Percentiles rank a stretch among this genome's conserved stretches.
Conservation (phyloP, 805 yeast species). For the Ogataea pilisensis region DNA sequence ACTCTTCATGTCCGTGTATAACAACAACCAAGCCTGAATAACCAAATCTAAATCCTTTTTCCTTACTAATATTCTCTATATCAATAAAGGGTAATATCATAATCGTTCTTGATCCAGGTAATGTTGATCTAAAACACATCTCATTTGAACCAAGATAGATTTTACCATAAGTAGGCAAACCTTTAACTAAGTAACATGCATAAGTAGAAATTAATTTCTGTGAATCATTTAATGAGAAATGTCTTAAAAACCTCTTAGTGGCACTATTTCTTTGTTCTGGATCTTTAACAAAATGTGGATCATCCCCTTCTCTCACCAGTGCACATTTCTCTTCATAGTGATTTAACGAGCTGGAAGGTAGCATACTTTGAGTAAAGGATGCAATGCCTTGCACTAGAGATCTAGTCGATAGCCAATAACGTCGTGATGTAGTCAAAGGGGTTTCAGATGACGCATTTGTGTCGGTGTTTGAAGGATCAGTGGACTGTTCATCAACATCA, state of each 20-base stretch:
- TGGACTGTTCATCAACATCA: background rate
- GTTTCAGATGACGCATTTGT: background rate
- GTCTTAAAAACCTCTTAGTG: constrained; percentile 54
- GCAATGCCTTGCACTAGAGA: constrained; percentile 28
- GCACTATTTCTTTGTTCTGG: constrained; percentile 42
- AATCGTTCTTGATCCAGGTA: constrained; percentile 72
- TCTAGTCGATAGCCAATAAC: constrained; percentile 16
- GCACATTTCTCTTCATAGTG: constrained; percentile 50
- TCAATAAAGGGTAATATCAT: constrained; percentile 80
- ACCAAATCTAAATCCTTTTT: constrained; percentile 64
- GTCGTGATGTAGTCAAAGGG: background rate
- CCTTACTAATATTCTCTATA: constrained; percentile 64
- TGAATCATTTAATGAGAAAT: constrained; percentile 57
- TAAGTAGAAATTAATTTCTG: constrained; percentile 63
- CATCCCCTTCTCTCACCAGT: constrained; percentile 40
- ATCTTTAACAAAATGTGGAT: constrained; percentile 45
- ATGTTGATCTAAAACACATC: constrained; percentile 74
- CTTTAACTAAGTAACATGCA: constrained; percentile 61
- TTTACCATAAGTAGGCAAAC: constrained; percentile 80
- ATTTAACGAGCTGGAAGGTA: constrained; percentile 26
- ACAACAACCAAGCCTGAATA: constrained; percentile 69
- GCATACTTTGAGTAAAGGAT: constrained; percentile 23
- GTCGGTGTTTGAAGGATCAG: background rate
- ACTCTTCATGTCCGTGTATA: constrained; percentile 70
- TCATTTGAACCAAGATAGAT: constrained; percentile 64